Evolutionary conservation across 208 protist species (phyloP).

Genomic region (Blechomonas ayalai): DNA sequence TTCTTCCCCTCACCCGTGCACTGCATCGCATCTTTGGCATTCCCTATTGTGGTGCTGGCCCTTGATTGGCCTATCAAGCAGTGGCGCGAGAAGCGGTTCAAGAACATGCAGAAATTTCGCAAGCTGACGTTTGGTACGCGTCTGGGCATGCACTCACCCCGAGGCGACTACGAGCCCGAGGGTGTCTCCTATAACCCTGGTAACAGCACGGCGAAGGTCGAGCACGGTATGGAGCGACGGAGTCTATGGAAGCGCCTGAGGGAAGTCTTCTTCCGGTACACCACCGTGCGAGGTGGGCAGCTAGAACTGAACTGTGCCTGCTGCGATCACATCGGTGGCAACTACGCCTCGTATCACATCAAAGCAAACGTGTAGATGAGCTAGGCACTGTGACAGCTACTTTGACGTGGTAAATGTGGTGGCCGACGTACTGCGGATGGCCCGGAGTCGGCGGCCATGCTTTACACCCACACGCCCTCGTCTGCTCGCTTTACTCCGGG

Average conservation of each 20-base stretch:
- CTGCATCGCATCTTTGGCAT: slow-evolving; percentile 46
- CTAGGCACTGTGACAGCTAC: no score
- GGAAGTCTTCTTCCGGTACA: slow-evolving; percentile 76
- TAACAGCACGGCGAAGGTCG: slow-evolving; percentile 1
- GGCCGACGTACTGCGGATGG: no score
- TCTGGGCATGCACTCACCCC: slow-evolving; percentile 88
- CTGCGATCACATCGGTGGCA: slow-evolving; percentile 85
- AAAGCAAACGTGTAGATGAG: slow-evolving; percentile 13
- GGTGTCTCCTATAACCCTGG: slow-evolving; percentile 23
- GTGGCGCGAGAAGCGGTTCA: slow-evolving; percentile 70
- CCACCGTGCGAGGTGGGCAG: slow-evolving; percentile 60
- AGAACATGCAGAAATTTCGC: slow-evolving; percentile 84
- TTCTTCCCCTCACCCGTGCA: slow-evolving; percentile 69
- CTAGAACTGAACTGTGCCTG: slow-evolving; percentile 87
- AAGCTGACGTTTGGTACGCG: slow-evolving; percentile 84
- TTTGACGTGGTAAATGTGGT: no score
- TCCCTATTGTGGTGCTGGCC: slow-evolving; percentile 54
- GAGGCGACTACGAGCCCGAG: slow-evolving; percentile 87
- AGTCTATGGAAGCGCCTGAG: slow-evolving; percentile 32
- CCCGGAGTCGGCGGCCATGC: no score
- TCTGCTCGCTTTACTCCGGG: no score
- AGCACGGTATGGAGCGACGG: slow-evolving; percentile 5
- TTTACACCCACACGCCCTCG: no score
- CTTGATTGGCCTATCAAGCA: slow-evolving; percentile 82
- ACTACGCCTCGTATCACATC: slow-evolving; percentile 79